Evolutionary conservation across 2,329 filamentous ascomycete genomes (phyloP).

Genomic region (Venturia carpophila): DNA sequence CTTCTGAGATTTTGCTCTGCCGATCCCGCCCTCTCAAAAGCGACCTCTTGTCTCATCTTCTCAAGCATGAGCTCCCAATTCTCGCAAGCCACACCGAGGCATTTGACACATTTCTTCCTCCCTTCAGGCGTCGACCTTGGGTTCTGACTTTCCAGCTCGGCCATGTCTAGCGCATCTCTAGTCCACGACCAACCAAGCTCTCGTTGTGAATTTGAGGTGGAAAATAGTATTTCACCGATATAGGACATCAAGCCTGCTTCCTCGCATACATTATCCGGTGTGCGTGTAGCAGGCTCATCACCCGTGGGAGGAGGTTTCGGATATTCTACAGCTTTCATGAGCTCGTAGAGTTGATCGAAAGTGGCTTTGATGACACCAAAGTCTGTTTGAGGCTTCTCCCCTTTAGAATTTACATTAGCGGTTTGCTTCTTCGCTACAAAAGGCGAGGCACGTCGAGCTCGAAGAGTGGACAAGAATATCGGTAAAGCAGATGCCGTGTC

Average conservation of each 20-base stretch:
- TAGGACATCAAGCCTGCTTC: conserved; percentile 82
- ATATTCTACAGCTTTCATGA: conserved; percentile 39
- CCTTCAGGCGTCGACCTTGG: conserved; percentile 30
- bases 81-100: conserved; percentile 63
- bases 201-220: conserved; percentile 44
- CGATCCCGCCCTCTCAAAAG: neutral
- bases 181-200: conserved; percentile 83
- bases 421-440: conserved; percentile 29
- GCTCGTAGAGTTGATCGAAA: neutral
- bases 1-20: neutral
- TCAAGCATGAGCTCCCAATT: conserved; percentile 81
- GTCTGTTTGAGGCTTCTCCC: conserved; percentile 10
- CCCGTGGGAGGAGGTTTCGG: conserved; percentile 65
- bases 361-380: neutral
- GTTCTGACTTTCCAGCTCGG: conserved; percentile 43
- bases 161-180: conserved; percentile 72
- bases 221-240: conserved; percentile 88
- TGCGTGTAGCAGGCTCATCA: conserved; percentile 57
- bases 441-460: conserved; percentile 59
- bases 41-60: conserved; percentile 37
- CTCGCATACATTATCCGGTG: conserved; percentile 59
- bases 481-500: conserved; percentile 65
- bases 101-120: conserved; percentile 63
- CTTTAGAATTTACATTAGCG: conserved; percentile 25
- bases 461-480: conserved; percentile 76